Evolutionary conservation across 352 stramenopile genomes (phyloP), one percentile per base, ranked within the genome.

Genomic region (Elongisporangium undulatum): DNA sequence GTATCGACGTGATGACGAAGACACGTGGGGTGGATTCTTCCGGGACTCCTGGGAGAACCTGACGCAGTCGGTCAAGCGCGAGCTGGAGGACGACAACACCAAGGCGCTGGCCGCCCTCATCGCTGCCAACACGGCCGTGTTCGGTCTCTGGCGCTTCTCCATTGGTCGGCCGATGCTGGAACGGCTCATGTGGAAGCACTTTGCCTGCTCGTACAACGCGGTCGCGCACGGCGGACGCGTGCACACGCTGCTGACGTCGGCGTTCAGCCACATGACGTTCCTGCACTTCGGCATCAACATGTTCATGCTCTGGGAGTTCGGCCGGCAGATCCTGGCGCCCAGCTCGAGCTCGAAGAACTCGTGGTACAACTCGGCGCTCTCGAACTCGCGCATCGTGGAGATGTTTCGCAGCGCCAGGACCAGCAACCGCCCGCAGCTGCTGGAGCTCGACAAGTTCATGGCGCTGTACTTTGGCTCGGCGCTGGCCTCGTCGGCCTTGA

Each of bases 221-320:
- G 74, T 94, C 17, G 75, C 79, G 23, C 64, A 79, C 45, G 79
- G 82, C 16, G 83, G 82, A 63, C 77, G 85, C 6, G 59, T 87
- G 38, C 77, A 92, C 65, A 92, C 85, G 55, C 60, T 94, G 16
- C 49, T 94, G 38, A 92, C 85, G 24, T 88, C 81, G 7, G 79
- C 83, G 13, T 92, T 94, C 64, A 94, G 85, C 64, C 85, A 94
- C 58, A 90, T 92, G 49, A 92, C 85, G 52, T 66, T 90, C 24
- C 75, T 79, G 9, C 85, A 94, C 58, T 89, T 92, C 54, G 81
- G 65, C 34, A 87, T 92, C 70, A 94, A 94, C 64, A 93, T 94
- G 85, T 93, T 92, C 55, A 94, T 94, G 85, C 66, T 94, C 56
- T 94, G 85, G 85, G 77, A 94, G 59, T 94, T 94, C 64, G 85